Evolutionary conservation across 768 basidiomycete genomes (phyloP), one percentile per base, ranked within the genome.

Genomic region (Pulveroboletus sp.): DNA sequence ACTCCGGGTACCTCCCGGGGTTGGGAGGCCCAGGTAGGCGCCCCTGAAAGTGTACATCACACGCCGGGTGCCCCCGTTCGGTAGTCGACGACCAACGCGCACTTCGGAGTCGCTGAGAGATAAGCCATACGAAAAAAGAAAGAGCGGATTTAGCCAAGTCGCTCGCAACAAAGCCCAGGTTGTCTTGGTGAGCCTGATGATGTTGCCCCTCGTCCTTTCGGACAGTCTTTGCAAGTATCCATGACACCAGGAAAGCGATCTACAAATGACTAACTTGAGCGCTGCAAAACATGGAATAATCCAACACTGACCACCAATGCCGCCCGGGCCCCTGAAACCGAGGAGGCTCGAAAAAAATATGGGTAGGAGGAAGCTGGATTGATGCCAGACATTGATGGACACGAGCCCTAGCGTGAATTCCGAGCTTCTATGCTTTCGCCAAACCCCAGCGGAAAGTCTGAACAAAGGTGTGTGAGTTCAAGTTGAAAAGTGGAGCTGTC

Each of bases 111-210:
- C 22, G 46, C 45, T 35, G 30, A 27, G 27, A 38, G 26, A 43
- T 24, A 14, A 54, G 40, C 58, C 59, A 64, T 12, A 56, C 19
- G 27, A 16, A 51, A 2, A 64, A 24, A 24, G 53, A 62, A 39
- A 61, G 12, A 3, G 47, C 12, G 9, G 49, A 43, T 39, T 67
- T 67, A 42, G 36, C 16, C 17, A 58, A 39, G 42, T 68, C 58
- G 8, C 29, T 59, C 29, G 51, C 40, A 43, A 53, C 62, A 16
- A 62, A 59, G 14, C 34, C 53, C 26, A 64, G 45, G 10, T 39
- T 45, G 50, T 54, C 51, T 31, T 27, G 45, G 9, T 22, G 43
- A 23, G 23, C 22, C 34, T 27, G 44, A n/a, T 27, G 43, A 17
- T 47, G 44, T 17, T 17, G 23, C 45, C 16, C 14, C 24, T 41